phyloP scores from a whole-genome alignment of 2,329 filamentous ascomycete species.

The Ramularia endophylla region DNA sequence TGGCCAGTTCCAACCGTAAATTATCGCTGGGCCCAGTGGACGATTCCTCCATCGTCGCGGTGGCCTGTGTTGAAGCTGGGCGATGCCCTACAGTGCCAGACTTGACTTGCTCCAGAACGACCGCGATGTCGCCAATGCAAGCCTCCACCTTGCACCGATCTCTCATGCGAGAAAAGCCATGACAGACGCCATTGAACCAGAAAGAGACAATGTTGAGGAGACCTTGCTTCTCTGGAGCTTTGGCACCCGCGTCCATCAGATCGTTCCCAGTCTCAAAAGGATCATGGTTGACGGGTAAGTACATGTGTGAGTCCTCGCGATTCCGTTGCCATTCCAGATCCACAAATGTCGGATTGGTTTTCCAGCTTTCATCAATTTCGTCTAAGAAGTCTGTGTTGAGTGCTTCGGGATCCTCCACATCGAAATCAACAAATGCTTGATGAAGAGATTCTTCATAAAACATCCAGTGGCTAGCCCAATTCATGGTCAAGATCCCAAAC shows the following conservation, averaged over 20 bases:
- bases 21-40: no score
- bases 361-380: constrained; percentile 3
- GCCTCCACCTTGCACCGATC: not conserved
- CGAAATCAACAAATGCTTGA: constrained; percentile 4
- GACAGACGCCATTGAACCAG: constrained; percentile 1
- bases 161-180: not conserved
- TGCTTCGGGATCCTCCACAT: not conserved
- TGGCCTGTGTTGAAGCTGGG: no score
- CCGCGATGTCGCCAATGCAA: constrained; percentile 6
- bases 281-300: constrained; percentile 1
- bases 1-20: not conserved
- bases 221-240: constrained; percentile 1
- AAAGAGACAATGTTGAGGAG: not conserved
- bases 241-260: not conserved
- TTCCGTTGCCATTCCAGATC: constrained; percentile 8
- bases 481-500: constrained; percentile 6
- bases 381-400: constrained; percentile 1
- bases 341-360: constrained; percentile 7
- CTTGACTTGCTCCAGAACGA: constrained; percentile 9
- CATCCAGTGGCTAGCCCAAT: not conserved
- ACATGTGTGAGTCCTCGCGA: not conserved
- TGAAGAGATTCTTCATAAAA: constrained; percentile 1
- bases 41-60: no score
- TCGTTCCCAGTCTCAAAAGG: constrained; percentile 2
- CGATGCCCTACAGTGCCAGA: constrained; percentile 2